Evolutionary conservation across 768 basidiomycete species (phyloP), one percentile per base, ranked within the genome.

Genomic region (Trichaptum fuscoviolaceum): DNA sequence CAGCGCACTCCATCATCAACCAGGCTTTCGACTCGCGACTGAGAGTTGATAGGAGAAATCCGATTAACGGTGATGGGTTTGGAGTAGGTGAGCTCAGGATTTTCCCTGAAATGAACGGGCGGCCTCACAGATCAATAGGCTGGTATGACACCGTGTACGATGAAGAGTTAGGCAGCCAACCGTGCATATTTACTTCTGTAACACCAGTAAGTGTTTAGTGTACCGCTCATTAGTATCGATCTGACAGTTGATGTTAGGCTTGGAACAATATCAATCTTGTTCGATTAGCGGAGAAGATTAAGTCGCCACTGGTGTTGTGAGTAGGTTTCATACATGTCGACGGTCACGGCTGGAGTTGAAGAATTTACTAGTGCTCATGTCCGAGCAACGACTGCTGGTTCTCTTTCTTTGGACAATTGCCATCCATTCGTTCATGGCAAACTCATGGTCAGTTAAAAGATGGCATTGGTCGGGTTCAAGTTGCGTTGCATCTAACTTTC

Each of bases 21-120:
- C 95, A 97, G 79, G 95, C 96, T 0, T 96, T 95, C 72, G 96
- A 98, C 78, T 96, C 94, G 24, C 85, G 96, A 8, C 82, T 99
- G 35, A 86, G 96, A 23, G 75, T 94, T 64, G 93, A 95, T 73
- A 83, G 80, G 69, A 82, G 93, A 65, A 78, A 92, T 68, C 93
- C 93, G n/a, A 93, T 95, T 77, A 95, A 95, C 70, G 93, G 93
- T 9, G 96, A 98, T 75, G 96, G 96, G 0, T 99, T 99, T 75
- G 96, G 96, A 30, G 94, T 99, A 20, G 92, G 92, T 93, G 70
- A 67, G 89, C 78, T 70, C 62, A 26, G 7, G 17, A 23, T 36
- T 42, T 27, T 35, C 30, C 18, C 12, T 64, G 59, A 30, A n/a
- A 7, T 30, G 34, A 36, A 35, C 26, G 17, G 24, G 26, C 27